A percentile compares a stretch with the other conserved stretches of the same genome.
Evolutionary conservation across 306 rosid genomes (phyloP).

Genomic region (Citrullus mucosospermus): DNA sequence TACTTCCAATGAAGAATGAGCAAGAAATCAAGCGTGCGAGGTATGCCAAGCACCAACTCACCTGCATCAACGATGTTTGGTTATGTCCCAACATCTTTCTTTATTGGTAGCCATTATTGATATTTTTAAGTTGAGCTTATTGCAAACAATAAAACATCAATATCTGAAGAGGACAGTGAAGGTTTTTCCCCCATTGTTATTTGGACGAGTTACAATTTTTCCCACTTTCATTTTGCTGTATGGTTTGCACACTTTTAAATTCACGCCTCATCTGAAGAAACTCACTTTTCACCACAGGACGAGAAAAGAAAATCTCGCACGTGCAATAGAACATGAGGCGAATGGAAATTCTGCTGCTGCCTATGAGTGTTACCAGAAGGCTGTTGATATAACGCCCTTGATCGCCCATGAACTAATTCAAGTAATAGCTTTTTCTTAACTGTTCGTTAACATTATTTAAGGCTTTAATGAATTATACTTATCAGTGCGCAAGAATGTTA

Average conservation of each 20-base stretch:
- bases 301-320: conserved; percentile 74
- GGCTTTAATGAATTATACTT: not conserved
- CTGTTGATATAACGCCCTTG: conserved; percentile 81
- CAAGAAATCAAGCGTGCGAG: conserved; percentile 92
- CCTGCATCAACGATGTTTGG: not conserved
- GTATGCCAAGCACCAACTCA: conserved; percentile 16
- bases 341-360: conserved; percentile 80
- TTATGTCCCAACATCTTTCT: not conserved
- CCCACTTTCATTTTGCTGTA: not conserved
- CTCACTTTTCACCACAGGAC: conserved; percentile 28
- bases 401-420: conserved; percentile 67
- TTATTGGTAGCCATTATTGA: not conserved
- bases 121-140: not conserved
- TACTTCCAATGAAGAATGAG: conserved; percentile 81
- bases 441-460: not conserved
- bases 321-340: conserved; percentile 67
- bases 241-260: not conserved
- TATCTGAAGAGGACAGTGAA: not conserved
- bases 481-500: not conserved
- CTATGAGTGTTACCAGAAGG: conserved; percentile 89
- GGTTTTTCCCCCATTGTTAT: not conserved
- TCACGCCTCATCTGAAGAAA: not conserved
- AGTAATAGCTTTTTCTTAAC: conserved; percentile 20
- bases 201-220: not conserved
- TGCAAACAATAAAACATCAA: not conserved